Percentiles rank a stretch among this genome's conserved stretches.
These are phyloP conservation scores for Dactylellina sp. DNA, from an alignment of 2,329 filamentous ascomycete species.

Conservation along the genomic window DNA sequence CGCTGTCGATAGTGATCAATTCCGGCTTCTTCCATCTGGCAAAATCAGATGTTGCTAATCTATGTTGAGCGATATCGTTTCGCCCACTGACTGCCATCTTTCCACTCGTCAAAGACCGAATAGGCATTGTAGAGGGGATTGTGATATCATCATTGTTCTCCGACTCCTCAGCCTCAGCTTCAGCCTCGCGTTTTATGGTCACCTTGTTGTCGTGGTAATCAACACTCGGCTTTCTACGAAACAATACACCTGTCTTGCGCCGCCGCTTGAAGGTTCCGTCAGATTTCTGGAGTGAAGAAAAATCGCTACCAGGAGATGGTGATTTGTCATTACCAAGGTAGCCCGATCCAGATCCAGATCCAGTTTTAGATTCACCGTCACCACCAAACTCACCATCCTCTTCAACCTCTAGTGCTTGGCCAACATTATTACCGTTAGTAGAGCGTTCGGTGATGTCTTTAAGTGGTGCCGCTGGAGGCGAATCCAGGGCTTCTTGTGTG, in stretches of 20 bases:
- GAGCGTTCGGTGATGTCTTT: conserved; percentile 43
- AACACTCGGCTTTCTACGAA: conserved; percentile 31
- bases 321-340: conserved; percentile 42
- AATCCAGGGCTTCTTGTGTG: conserved; percentile 47
- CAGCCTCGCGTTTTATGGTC: conserved; percentile 14
- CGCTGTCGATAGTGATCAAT: conserved; percentile 19
- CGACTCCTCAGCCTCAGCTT: background rate
- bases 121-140: conserved; percentile 47
- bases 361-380: conserved; percentile 13
- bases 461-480: conserved; percentile 20
- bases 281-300: conserved; percentile 41
- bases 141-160: conserved; percentile 27
- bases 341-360: conserved; percentile 46
- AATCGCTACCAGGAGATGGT: conserved; percentile 26
- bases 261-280: conserved; percentile 40
- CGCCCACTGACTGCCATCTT: conserved; percentile 37
- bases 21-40: conserved; percentile 16
- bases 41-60: background rate
- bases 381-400: background rate
- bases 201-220: conserved; percentile 16
- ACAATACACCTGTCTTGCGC: conserved; percentile 47
- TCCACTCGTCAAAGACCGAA: conserved; percentile 41
- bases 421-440: conserved; percentile 22
- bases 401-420: conserved; percentile 3
- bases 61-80: conserved; percentile 6